Conservation (phyloP, 2,329 filamentous ascomycete species). For the Beauveria australis region DNA sequence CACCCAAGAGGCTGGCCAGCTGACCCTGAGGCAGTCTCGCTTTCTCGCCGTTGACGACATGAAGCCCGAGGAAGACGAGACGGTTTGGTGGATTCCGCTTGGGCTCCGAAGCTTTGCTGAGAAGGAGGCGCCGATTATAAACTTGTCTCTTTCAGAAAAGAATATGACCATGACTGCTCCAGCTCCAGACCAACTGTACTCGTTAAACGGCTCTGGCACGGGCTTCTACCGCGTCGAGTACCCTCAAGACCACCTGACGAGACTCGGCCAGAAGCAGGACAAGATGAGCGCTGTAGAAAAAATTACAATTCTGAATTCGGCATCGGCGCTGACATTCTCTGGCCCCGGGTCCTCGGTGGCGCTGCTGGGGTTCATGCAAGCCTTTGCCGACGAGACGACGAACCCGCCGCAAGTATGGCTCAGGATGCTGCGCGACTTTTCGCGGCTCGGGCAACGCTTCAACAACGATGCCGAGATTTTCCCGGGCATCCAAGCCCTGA, state of each 20-base stretch:
- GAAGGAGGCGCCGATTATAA: conserved; percentile 65
- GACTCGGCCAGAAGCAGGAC: conserved; percentile 68
- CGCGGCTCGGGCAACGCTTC: conserved; percentile 73
- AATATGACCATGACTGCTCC: conserved; percentile 75
- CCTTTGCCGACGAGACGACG: conserved; percentile 68
- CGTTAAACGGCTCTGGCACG: conserved; percentile 81
- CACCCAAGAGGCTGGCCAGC: conserved; percentile 57
- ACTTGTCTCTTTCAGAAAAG: conserved; percentile 34
- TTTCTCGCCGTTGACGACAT: conserved; percentile 89
- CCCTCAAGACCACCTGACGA: conserved; percentile 68
- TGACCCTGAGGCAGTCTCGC: conserved; percentile 88
- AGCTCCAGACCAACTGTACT: conserved; percentile 71
- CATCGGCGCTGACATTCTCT: conserved; percentile 78
- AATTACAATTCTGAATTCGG: conserved; percentile 85
- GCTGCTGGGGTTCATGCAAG: conserved; percentile 74
- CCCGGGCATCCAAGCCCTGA: conserved; percentile 74
- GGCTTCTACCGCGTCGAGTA: conserved; percentile 93
- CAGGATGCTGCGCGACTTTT: conserved; percentile 70
- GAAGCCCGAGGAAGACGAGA: conserved; percentile 83
- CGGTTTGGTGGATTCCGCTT: conserved; percentile 82
- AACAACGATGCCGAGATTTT: conserved; percentile 65
- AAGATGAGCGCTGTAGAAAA: conserved; percentile 79
- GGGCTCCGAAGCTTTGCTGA: conserved; percentile 79
- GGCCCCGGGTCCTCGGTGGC: conserved; percentile 76
- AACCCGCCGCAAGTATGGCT: conserved; percentile 88